phyloP scores from a whole-genome alignment of 352 stramenopile species.

The Phytophthora capsici region DNA sequence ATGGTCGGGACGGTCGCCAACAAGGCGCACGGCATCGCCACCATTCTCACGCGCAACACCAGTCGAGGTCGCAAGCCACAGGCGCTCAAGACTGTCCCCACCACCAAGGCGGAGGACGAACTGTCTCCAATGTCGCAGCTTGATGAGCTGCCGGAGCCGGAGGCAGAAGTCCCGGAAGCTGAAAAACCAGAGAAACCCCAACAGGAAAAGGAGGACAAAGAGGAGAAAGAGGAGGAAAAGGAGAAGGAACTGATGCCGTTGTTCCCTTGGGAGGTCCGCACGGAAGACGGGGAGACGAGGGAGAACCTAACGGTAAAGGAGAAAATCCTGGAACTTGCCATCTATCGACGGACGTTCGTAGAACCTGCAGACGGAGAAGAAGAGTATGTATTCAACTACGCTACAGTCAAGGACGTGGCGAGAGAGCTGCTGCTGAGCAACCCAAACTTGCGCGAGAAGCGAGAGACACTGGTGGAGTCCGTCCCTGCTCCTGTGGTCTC shows the following conservation, averaged over 20 bases:
- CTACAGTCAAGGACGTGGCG: constrained; percentile 55
- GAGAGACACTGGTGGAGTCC: constrained; percentile 47
- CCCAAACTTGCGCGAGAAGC: constrained; percentile 70
- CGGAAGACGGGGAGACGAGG: constrained; percentile 40
- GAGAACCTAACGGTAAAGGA: constrained; percentile 51
- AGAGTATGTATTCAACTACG: constrained; percentile 66
- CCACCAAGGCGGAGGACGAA: constrained; percentile 32
- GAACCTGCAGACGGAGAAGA: constrained; percentile 65
- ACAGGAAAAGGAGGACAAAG: constrained; percentile 7
- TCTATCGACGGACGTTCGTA: constrained; percentile 70
- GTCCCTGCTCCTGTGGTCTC: constrained; percentile 44
- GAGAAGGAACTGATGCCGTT: constrained; percentile 29
- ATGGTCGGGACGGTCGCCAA: constrained; percentile 39
- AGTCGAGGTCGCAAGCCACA: constrained; percentile 19
- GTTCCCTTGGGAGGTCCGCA: constrained; percentile 59
- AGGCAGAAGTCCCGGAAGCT: constrained; percentile 28
- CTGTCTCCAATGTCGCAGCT: constrained; percentile 36
- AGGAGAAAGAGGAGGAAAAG: constrained; percentile 2
- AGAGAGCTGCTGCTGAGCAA: constrained; percentile 60
- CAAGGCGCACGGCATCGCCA: constrained; percentile 38
- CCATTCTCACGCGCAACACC: constrained; percentile 31
- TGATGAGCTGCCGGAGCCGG: constrained; percentile 25
- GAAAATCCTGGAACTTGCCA: constrained; percentile 65
- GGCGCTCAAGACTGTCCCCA: constrained; percentile 34
- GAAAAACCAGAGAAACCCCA: constrained; percentile 13